phyloP scores from a whole-genome alignment of 164 flowering plant genomes.

The Malania oleifera region DNA sequence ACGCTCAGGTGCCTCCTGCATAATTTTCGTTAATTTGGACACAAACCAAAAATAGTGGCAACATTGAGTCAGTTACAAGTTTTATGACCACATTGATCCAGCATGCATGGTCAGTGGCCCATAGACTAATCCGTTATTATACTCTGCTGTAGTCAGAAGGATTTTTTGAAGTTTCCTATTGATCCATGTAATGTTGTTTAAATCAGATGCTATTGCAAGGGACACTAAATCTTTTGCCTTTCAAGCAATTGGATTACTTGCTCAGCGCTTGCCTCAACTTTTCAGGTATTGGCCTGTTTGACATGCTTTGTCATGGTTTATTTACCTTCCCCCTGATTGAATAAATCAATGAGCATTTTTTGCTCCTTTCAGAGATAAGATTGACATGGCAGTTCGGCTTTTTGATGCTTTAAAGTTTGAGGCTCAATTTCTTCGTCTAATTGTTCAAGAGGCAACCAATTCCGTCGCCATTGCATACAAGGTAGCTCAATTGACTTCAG shows the following conservation, averaged over 20 bases:
- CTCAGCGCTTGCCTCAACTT: slow-evolving; percentile 91
- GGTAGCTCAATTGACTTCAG: slow-evolving; percentile 33
- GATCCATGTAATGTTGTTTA: slow-evolving; percentile 2
- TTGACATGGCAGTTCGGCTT: slow-evolving; percentile 88
- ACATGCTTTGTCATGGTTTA: background rate
- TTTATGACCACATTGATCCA: no score
- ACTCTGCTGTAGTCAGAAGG: background rate
- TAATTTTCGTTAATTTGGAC: no score
- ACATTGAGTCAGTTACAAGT: no score
- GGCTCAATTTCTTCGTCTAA: slow-evolving; percentile 56
- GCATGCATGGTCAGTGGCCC: no score
- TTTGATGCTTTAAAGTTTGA: slow-evolving; percentile 83
- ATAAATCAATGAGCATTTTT: background rate
- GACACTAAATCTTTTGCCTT: slow-evolving; percentile 77
- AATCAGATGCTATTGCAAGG: slow-evolving; percentile 48
- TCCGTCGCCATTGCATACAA: slow-evolving; percentile 81
- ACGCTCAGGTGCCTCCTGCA: no score
- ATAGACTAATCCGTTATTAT: no score
- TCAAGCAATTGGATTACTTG: slow-evolving; percentile 91
- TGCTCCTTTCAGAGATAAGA: slow-evolving; percentile 52
- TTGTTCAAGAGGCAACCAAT: slow-evolving; percentile 79
- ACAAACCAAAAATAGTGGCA: no score
- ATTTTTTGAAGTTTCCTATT: background rate
- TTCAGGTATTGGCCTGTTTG: slow-evolving; percentile 48
- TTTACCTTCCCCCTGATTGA: background rate